Evolutionary conservation across 805 yeast genomes (phyloP).

Genomic region (Suhomyces prunicola): DNA sequence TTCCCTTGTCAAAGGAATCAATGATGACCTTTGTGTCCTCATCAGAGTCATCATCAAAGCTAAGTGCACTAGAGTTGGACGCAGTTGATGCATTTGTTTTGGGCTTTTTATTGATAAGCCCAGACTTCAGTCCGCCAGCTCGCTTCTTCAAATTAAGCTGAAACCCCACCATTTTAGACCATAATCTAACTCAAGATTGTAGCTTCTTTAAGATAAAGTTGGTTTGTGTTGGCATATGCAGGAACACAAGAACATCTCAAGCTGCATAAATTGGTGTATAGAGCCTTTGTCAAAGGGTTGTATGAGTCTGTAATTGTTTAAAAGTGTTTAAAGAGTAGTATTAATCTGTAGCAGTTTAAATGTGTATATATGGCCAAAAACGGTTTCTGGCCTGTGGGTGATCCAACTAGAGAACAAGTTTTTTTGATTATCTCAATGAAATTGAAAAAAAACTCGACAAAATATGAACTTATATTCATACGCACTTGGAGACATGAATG

Average conservation of each 20-base stretch:
- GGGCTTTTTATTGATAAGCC: constrained; percentile 2
- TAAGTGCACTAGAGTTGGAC: neutral
- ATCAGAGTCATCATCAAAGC: constrained; percentile 18
- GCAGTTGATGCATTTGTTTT: neutral
- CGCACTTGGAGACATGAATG: too few relatives aligned
- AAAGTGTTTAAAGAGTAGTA: too few relatives aligned
- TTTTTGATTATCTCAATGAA: neutral
- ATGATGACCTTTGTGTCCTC: constrained; percentile 17
- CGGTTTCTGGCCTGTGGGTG: neutral
- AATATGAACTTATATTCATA: too few relatives aligned
- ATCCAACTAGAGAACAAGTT: neutral
- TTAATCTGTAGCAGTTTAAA: neutral
- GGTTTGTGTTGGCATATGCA: neutral
- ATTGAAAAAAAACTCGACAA: neutral
- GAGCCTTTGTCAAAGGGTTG: too few relatives aligned
- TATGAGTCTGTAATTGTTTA: too few relatives aligned
- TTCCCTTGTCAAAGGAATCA: constrained; percentile 22
- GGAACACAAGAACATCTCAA: neutral
- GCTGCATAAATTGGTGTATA: neutral
- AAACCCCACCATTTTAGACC: constrained; percentile 17
- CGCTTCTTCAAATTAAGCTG: constrained; percentile 17
- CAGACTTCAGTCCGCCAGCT: neutral
- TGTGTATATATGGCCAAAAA: neutral
- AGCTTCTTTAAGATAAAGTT: neutral
- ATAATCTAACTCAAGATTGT: neutral